Evolutionary conservation across 2,329 filamentous ascomycete genomes (phyloP).

Genomic region (Aspergillus fumigatus): DNA sequence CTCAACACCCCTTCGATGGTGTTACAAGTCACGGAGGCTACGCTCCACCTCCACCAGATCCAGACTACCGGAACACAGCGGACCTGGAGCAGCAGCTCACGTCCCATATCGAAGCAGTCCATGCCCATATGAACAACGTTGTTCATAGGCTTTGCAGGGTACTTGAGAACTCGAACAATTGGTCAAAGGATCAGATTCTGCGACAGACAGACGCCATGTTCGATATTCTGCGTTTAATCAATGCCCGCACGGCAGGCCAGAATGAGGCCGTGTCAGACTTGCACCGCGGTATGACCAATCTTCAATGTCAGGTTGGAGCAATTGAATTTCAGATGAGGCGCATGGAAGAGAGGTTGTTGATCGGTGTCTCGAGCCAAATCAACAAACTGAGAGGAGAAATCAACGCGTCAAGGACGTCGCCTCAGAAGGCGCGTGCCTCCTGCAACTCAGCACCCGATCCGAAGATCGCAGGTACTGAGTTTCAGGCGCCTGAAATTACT

Average conservation of each 20-base stretch:
- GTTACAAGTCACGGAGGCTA: constrained; percentile 18
- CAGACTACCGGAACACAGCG: constrained; percentile 19
- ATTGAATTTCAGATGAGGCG: constrained; percentile 8
- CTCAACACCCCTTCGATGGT: constrained; percentile 7
- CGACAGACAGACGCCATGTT: constrained; percentile 14
- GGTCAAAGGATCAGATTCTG: constrained; percentile 19
- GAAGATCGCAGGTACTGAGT: neutral
- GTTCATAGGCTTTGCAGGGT: constrained; percentile 10
- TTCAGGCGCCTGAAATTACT: neutral
- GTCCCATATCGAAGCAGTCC: constrained; percentile 15
- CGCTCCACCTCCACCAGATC: constrained; percentile 21
- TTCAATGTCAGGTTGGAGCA: constrained; percentile 9
- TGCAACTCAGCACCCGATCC: neutral
- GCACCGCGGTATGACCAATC: constrained; percentile 5
- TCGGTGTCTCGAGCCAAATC: constrained; percentile 10
- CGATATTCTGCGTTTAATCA: constrained; percentile 14
- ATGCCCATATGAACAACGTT: constrained; percentile 16
- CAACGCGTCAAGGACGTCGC: neutral
- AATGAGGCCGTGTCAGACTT: constrained; percentile 12
- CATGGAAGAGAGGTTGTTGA: constrained; percentile 10
- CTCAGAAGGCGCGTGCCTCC: neutral
- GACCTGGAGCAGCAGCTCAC: constrained; percentile 19
- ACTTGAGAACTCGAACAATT: constrained; percentile 18
- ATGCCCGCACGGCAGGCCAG: constrained; percentile 10
- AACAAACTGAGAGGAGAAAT: constrained; percentile 12